phyloP scores from a whole-genome alignment of 176 grass and related monocot genomes.

The Cocos nucifera region DNA sequence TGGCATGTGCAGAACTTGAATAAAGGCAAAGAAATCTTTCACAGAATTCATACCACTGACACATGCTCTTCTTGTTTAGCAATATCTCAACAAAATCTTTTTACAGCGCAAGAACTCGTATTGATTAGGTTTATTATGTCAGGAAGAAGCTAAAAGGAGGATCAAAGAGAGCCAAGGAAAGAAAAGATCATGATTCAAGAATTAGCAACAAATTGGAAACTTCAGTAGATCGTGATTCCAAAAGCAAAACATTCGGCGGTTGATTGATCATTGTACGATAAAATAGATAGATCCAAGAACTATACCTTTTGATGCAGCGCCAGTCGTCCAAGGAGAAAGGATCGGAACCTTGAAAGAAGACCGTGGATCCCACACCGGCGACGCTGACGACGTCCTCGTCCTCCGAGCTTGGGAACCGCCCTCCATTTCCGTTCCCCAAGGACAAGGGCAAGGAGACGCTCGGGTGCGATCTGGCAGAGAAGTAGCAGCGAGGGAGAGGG shows the following conservation, averaged over 20 bases:
- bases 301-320: conserved; percentile 73
- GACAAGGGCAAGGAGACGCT: conserved; percentile 6
- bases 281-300: background rate
- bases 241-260: background rate
- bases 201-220: background rate
- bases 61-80: too few relatives aligned
- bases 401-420: background rate
- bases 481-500: conserved; percentile 58
- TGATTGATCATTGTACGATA: background rate
- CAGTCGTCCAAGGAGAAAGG: conserved; percentile 56
- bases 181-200: too few relatives aligned
- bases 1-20: too few relatives aligned
- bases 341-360: conserved; percentile 57
- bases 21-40: too few relatives aligned
- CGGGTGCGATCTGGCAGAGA: conserved; percentile 41
- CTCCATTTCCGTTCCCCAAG: conserved; percentile 13
- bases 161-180: too few relatives aligned
- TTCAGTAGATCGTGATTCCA: background rate
- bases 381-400: conserved; percentile 36
- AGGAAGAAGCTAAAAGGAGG: too few relatives aligned
- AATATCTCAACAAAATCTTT: too few relatives aligned
- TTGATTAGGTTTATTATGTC: too few relatives aligned
- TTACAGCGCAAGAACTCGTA: too few relatives aligned
- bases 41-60: too few relatives aligned
- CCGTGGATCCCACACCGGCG: conserved; percentile 67